Conservation (phyloP, 116 monocot species). For the Iris pallida region DNA sequence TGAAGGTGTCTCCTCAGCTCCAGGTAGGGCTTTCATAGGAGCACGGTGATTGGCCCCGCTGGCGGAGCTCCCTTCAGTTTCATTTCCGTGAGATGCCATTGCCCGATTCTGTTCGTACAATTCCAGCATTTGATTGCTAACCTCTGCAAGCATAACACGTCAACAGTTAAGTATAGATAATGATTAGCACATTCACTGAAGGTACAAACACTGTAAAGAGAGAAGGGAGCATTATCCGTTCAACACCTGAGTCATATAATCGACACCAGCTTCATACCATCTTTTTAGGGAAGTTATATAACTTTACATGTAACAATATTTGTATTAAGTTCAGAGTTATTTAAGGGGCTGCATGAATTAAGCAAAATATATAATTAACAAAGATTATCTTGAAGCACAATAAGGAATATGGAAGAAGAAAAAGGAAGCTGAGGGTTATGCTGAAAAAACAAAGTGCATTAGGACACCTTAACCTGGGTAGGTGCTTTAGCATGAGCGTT, state of each 20-base stretch:
- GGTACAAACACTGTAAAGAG: too few species aligned
- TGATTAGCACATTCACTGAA: too few species aligned
- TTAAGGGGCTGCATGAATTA: neutral
- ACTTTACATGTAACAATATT: neutral
- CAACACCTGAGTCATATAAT: neutral
- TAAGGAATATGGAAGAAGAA: too few species aligned
- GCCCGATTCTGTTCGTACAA: conserved; percentile 48
- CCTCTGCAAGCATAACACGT: conserved; percentile 28
- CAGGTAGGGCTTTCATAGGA: neutral
- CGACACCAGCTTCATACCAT: neutral
- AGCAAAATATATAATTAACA: too few species aligned
- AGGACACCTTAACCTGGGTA: too few species aligned
- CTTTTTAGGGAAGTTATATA: neutral
- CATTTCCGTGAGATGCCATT: conserved; percentile 19
- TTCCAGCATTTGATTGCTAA: conserved; percentile 60
- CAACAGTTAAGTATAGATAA: neutral
- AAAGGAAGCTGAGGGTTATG: too few species aligned
- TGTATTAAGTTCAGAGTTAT: neutral
- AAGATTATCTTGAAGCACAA: too few species aligned
- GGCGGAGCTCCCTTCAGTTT: conserved; percentile 4
- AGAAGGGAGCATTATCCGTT: too few species aligned
- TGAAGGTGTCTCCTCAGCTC: neutral
- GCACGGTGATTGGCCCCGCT: neutral
- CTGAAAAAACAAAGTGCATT: too few species aligned
- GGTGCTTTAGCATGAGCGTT: too few species aligned